phyloP scores from a whole-genome alignment of 2,329 filamentous ascomycete genomes.

The Fusarium pseudocircinatum region DNA sequence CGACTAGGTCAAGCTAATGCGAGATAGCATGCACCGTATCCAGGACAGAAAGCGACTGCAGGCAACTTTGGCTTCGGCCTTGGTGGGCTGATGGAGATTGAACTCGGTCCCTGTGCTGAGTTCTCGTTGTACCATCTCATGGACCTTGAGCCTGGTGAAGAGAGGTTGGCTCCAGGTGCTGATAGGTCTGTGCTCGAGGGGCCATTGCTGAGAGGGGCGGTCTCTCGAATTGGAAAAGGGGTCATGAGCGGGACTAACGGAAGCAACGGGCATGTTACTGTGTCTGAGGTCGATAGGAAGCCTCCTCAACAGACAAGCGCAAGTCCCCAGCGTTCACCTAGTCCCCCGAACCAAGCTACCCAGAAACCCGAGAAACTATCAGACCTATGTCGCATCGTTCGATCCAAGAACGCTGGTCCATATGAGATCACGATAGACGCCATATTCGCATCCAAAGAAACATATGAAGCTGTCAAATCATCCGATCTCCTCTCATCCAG shows the following conservation, averaged over 20 bases:
- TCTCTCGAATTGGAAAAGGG: conserved; percentile 11
- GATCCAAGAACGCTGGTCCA: conserved; percentile 57
- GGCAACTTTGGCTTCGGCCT: conserved; percentile 59
- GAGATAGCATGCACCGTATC: conserved; percentile 55
- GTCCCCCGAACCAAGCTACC: fast-evolving
- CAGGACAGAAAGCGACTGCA: conserved; percentile 60
- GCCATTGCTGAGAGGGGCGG: neutral
- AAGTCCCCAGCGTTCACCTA: neutral
- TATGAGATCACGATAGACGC: conserved; percentile 63
- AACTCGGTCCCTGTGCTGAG: conserved; percentile 50
- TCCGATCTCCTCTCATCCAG: conserved; percentile 12
- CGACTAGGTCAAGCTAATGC: fast-evolving
- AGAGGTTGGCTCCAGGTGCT: conserved; percentile 4
- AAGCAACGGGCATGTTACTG: neutral
- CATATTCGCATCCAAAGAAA: conserved; percentile 53
- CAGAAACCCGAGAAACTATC: conserved; percentile 20
- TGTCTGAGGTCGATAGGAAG: neutral
- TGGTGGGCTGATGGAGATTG: conserved; percentile 43
- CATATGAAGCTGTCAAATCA: conserved; percentile 42
- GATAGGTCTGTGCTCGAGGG: neutral
- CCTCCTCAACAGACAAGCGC: neutral
- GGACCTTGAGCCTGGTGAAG: conserved; percentile 47
- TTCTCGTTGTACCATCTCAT: conserved; percentile 63
- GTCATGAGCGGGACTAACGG: fast-evolving
- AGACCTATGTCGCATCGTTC: conserved; percentile 54